Base-by-base conservation (phyloP, 2,329 filamentous ascomycete genomes). In the Zasmidium citrigriseum region DNA sequence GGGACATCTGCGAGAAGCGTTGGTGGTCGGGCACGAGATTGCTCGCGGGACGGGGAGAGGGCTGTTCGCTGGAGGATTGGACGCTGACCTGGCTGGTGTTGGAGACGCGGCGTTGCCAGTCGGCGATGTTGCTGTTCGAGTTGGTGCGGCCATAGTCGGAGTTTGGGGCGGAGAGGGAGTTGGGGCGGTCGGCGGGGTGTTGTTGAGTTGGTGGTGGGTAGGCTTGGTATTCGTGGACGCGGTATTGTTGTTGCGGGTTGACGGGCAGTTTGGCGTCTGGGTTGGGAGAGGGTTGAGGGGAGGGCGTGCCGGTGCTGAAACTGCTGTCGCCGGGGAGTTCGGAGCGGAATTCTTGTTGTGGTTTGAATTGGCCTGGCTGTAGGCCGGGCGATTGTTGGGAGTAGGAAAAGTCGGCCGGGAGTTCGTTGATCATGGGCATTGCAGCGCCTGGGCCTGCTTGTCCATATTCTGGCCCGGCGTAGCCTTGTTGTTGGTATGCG, bases 331-430 rank as follows among this genome's bases (percentile, higher is more conserved):
- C 68, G 2, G 67, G 66, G 4, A 72, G 57, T 54, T 72, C 70
- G 4, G 68, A 65, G 20, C 61, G 59, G 57, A 71, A 70, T 45
- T 56, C 52, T 21, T 60, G 52, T 12, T 61, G 53, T 29, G 64
- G 49, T 44, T 64, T 66, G n/a, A 68, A 55, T 2, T 64, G 64
- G 7, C 63, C 59, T 18, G 63, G 64, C 14, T 62, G 62, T 2
- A 67, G 58, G 27, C 52, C 48, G 34, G 55, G 49, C 5, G 52
- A 41, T 27, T 68, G 70, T 10, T 63, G 62, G 23, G 72, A 71
- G 1, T 73, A 65, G 12, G 66, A 52, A 60, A 74, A 74, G 38
- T 76, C 75, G 54, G 77, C 77, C 10, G 75, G 75, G 1, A 79
- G 64, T 55, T 80, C 77, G 48, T 62, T 62, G 48, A 77, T 73